These are phyloP conservation scores for Hyaloscypha variabilis DNA, from an alignment of 495 filamentous ascomycete species.

Conservation along the genomic window DNA sequence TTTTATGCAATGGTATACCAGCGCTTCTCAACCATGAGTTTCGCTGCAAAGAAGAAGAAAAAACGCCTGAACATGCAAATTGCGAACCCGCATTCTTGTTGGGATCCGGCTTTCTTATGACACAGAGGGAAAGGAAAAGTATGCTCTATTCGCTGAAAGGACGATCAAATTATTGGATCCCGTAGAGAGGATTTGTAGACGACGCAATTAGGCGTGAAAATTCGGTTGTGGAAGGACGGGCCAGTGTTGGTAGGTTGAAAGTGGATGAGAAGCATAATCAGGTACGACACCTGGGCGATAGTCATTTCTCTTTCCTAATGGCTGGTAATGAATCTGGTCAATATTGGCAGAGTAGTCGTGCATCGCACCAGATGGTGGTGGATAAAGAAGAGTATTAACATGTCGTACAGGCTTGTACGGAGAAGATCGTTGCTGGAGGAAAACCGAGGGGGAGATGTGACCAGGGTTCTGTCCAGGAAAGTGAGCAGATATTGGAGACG, in stretches of 20 bases:
- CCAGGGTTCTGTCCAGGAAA: constrained; percentile 54
- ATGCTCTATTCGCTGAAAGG: constrained; percentile 9
- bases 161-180: constrained; percentile 19
- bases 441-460: constrained; percentile 56
- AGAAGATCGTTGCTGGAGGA: constrained; percentile 68
- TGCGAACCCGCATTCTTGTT: constrained; percentile 18
- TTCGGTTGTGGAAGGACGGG: constrained; percentile 40
- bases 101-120: constrained; percentile 22
- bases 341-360: constrained; percentile 70
- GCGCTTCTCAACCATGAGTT: constrained; percentile 11
- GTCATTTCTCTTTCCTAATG: constrained; percentile 78
- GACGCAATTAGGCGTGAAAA: constrained; percentile 36
- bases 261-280: constrained; percentile 51
- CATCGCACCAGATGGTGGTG: constrained; percentile 79
- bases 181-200: constrained; percentile 1
- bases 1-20: constrained; percentile 27
- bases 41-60: constrained; percentile 12
- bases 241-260: constrained; percentile 39
- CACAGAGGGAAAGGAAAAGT: neutral
- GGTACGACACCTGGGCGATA: constrained; percentile 82
- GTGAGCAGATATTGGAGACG: constrained; percentile 53
- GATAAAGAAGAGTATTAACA: constrained; percentile 86
- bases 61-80: constrained; percentile 23
- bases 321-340: constrained; percentile 96
- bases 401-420: constrained; percentile 90